A percentile compares a stretch with the other conserved stretches of the same genome.
Evolutionary conservation across 768 basidiomycete genomes (phyloP).

Genomic region (Neoboletus subvelutipes): DNA sequence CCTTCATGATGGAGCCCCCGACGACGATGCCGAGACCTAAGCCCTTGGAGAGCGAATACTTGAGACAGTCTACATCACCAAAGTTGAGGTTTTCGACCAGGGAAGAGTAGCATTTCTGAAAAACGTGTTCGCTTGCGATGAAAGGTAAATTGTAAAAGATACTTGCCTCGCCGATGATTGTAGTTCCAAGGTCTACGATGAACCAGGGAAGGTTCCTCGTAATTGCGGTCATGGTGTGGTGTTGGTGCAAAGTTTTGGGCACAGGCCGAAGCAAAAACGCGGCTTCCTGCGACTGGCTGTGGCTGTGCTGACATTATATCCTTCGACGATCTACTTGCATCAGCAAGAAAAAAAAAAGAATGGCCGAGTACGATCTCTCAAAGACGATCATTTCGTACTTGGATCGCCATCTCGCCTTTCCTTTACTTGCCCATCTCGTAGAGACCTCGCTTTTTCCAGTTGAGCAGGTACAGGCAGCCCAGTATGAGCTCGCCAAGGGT

Average conservation of each 20-base stretch:
- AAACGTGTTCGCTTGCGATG: not conserved
- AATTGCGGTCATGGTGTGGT: constrained; percentile 61
- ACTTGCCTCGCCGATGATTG: constrained; percentile 77
- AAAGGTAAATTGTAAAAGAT: not conserved
- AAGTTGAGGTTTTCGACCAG: constrained; percentile 86
- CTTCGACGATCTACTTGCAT: not conserved
- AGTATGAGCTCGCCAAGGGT: constrained; percentile 95
- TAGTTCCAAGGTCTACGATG: constrained; percentile 75
- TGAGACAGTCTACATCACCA: constrained; percentile 76
- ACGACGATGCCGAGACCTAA: constrained; percentile 90
- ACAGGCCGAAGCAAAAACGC: not conserved
- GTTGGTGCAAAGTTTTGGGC: constrained; percentile 10
- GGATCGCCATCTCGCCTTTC: constrained; percentile 93
- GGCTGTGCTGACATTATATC: constrained; percentile 24
- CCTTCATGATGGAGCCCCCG: constrained; percentile 93
- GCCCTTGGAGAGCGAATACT: constrained; percentile 89
- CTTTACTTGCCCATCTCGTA: constrained; percentile 84
- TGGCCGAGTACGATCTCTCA: constrained; percentile 91
- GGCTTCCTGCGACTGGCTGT: constrained; percentile 5
- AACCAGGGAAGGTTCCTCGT: constrained; percentile 87
- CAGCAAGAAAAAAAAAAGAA: constrained; percentile 31
- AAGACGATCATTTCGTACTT: constrained; percentile 88
- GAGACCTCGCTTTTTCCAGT: constrained; percentile 73
- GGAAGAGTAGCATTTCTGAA: constrained; percentile 87
- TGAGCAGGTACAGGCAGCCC: constrained; percentile 81